These are phyloP conservation scores for Solanum hybrid DNA, from an alignment of 305 asterid species.

Conservation along the genomic window DNA sequence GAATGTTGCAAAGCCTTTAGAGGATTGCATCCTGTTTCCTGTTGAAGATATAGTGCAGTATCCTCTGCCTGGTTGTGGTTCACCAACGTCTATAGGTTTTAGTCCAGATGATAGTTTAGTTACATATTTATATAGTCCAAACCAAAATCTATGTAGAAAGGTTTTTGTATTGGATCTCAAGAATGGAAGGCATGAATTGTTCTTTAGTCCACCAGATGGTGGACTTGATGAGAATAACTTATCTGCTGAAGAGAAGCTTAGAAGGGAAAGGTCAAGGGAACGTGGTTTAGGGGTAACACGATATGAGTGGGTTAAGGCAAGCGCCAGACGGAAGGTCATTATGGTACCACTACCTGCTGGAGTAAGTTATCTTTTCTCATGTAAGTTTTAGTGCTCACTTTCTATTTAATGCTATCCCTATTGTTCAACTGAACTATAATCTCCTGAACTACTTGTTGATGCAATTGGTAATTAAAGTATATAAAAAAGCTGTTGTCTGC, in stretches of 20 bases:
- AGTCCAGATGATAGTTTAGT: constrained; percentile 75
- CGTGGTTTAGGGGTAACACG: constrained; percentile 93
- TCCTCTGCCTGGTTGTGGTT: constrained; percentile 77
- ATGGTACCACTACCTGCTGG: constrained; percentile 85
- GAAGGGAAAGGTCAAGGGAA: constrained; percentile 89
- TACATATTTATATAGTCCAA: constrained; percentile 66
- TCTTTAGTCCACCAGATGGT: constrained; percentile 78
- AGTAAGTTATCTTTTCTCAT: constrained; percentile 35
- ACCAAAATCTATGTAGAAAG: constrained; percentile 54
- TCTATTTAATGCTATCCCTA: not conserved
- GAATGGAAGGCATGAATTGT: constrained; percentile 50
- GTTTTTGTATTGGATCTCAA: constrained; percentile 60
- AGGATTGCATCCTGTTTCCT: constrained; percentile 45
- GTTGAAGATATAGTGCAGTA: constrained; percentile 77
- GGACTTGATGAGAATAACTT: constrained; percentile 83
- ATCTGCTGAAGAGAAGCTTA: constrained; percentile 79
- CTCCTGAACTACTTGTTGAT: not conserved
- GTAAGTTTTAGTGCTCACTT: not conserved
- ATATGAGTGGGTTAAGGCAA: constrained; percentile 83
- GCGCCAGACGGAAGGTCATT: constrained; percentile 46
- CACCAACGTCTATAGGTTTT: constrained; percentile 64
- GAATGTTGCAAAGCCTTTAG: constrained; percentile 36
- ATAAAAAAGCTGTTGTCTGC: not conserved
- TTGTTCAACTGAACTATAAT: not conserved
- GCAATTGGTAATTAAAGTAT: not conserved